A percentile compares a stretch with the other conserved stretches of the same genome.
Evolutionary conservation across 306 rosid species (phyloP).

Genomic region (Gillenia trifoliata): DNA sequence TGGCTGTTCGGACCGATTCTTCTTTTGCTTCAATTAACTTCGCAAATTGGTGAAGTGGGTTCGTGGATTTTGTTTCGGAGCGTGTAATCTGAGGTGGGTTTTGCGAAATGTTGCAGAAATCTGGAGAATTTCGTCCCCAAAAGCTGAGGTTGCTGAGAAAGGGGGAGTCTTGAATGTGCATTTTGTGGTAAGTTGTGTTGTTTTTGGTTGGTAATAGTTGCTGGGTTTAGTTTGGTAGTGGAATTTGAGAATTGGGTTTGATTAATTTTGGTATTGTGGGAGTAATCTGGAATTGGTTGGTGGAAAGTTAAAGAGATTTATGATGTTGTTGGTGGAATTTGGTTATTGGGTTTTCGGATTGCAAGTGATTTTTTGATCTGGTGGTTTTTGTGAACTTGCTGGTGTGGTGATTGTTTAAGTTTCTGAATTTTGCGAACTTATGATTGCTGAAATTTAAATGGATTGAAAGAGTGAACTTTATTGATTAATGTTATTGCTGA

Average conservation of each 20-base stretch:
- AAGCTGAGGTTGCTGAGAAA: constrained; percentile 9
- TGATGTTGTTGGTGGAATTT: not conserved
- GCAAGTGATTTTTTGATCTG: constrained; percentile 12
- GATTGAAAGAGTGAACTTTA: constrained; percentile 2
- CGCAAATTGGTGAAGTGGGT: constrained; percentile 26
- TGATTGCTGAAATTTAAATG: constrained; percentile 5
- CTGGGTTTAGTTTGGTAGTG: constrained; percentile 8
- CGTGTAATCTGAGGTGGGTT: constrained; percentile 28
- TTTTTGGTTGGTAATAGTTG: not conserved
- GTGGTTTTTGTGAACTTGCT: not conserved
- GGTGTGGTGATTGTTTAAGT: not conserved
- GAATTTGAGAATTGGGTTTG: not conserved
- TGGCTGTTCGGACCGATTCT: constrained; percentile 9
- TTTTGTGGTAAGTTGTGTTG: constrained; percentile 14
- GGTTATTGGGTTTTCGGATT: not conserved
- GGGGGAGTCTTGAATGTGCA: not conserved
- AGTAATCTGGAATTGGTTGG: not conserved
- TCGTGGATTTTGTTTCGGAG: constrained; percentile 14
- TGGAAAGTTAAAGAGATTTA: not conserved
- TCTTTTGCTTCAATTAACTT: constrained; percentile 16
- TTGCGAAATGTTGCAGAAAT: constrained; percentile 9
- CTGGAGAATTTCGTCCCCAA: constrained; percentile 16
- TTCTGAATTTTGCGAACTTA: not conserved
- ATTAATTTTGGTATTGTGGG: not conserved
- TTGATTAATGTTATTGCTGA: not conserved